phyloP scores from a whole-genome alignment of 805 yeast species.

The Candida sphagnicola region DNA sequence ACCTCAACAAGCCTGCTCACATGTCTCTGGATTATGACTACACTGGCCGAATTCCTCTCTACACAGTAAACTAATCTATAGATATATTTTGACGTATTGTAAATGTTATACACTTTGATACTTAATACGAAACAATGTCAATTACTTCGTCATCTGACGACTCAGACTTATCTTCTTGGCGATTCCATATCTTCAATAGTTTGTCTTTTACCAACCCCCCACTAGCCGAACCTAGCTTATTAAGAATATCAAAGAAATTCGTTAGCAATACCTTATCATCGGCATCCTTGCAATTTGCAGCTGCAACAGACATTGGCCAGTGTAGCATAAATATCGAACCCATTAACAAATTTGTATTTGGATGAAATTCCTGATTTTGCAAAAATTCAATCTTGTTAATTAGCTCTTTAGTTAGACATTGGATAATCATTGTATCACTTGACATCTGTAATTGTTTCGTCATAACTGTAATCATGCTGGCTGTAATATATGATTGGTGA shows the following conservation, averaged over 20 bases:
- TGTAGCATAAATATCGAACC: conserved; percentile 40
- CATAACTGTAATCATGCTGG: conserved; percentile 27
- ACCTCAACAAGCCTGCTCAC: no score
- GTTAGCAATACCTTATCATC: conserved; percentile 32
- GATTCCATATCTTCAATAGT: conserved; percentile 4
- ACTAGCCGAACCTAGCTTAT: conserved; percentile 45
- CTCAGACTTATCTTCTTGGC: conserved; percentile 21
- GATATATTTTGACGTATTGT: not conserved
- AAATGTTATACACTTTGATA: not conserved
- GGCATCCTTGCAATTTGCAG: conserved; percentile 36
- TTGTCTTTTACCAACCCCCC: conserved; percentile 35
- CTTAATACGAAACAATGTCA: not conserved
- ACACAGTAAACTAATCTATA: no score
- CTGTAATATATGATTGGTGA: conserved; percentile 42
- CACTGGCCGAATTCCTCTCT: no score
- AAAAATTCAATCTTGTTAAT: conserved; percentile 7
- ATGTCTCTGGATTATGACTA: no score
- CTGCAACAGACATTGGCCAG: conserved; percentile 52
- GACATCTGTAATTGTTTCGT: conserved; percentile 31
- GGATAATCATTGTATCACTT: conserved; percentile 34
- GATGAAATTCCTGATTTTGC: conserved; percentile 3
- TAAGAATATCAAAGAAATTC: conserved; percentile 36
- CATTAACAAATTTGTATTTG: conserved; percentile 3
- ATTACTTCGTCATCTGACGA: not conserved
- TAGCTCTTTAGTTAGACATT: conserved; percentile 8